Evolutionary conservation across 1,284 basidiomycete species (phyloP), one percentile per base, ranked within the genome.

Genomic region (Apiotrichum montevideense): DNA sequence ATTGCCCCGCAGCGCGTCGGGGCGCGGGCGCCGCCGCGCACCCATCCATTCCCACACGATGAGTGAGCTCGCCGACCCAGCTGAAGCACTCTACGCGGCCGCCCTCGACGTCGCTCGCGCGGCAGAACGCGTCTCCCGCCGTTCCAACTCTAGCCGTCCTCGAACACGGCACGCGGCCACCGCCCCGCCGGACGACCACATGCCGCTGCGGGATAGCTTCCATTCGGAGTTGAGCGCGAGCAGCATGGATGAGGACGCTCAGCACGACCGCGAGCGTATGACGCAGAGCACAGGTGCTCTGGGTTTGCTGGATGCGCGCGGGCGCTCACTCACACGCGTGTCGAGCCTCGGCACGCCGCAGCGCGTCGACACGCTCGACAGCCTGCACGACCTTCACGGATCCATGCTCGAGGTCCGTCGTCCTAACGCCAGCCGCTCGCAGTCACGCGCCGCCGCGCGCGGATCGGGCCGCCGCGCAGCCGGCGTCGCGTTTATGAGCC

Each of bases 401-500:
- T 46, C 44, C 11, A 55, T 69, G 55, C 63, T 58, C 6, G 60
- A 56, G 43, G 34, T 62, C 8, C 52, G 57, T 2, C 41, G 54
- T 11, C 29, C 40, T 34, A 49, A 10, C 29, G 46, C 29, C 15
- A 57, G 42, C 11, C 52, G 61, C 13, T 59, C 57, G 39, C 49
- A 46, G 47, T 57, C 55, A 15, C 52, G 49, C 2, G 57, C 56
- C 3, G 40, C 51, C 21, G 40, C 39, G 2, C 49, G 52, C 1
- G 59, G 58, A 4, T 45, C 56, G 3, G 56, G 58, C 2, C 66
- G 70, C 35, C 61, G 71, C 48, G 70, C 70, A 0, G 73, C 69
- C 0, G 76, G 74, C 3, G 74, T 78, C 11, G 75, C 76, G 4
- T 74, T 77, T 56, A 74, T 77, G 73, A 70, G 72, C 63, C 32